These are phyloP conservation scores for Conticribra guillardii DNA, from an alignment of 108 stramenopile genomes.

Conservation along the genomic window DNA sequence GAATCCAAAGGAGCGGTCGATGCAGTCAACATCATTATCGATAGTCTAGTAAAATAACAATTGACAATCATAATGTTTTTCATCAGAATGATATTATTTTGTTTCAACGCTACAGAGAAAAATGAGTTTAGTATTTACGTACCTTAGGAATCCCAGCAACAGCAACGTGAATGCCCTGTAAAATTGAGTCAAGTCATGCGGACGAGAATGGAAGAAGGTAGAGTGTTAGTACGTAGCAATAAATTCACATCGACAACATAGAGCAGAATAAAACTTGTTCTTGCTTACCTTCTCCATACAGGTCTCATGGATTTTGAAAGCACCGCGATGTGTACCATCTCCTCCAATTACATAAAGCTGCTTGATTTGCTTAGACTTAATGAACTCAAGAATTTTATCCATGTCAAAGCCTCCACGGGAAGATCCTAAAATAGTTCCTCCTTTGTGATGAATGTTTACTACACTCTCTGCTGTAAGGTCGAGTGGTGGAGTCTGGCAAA, in stretches of 20 bases:
- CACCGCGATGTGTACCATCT: conserved; percentile 98
- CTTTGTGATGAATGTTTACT: conserved; percentile 92
- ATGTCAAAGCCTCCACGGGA: conserved; percentile 95
- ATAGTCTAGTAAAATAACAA: conserved; percentile 53
- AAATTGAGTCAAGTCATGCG: no score
- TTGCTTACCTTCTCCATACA: conserved; percentile 78
- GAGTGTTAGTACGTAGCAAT: no score
- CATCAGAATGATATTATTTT: no score
- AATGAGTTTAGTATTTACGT: background rate
- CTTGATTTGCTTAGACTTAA: conserved; percentile 67
- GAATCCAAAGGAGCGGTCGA: conserved; percentile 97
- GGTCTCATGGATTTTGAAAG: conserved; percentile 87
- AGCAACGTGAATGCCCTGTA: conserved; percentile 87
- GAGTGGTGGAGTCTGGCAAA: conserved; percentile 60
- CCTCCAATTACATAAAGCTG: conserved; percentile 98
- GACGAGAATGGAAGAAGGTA: background rate
- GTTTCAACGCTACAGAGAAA: no score
- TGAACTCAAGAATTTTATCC: conserved; percentile 86
- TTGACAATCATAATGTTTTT: conserved; percentile 56
- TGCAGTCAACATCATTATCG: conserved; percentile 94
- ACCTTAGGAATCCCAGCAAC: conserved; percentile 97
- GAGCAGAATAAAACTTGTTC: background rate
- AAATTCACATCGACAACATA: background rate
- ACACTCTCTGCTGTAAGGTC: conserved; percentile 78
- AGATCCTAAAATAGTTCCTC: conserved; percentile 92